Percentiles rank a stretch among this genome's conserved stretches.
Conservation (phyloP, 179 eudicot genomes). For the Spergularia azorica region DNA sequence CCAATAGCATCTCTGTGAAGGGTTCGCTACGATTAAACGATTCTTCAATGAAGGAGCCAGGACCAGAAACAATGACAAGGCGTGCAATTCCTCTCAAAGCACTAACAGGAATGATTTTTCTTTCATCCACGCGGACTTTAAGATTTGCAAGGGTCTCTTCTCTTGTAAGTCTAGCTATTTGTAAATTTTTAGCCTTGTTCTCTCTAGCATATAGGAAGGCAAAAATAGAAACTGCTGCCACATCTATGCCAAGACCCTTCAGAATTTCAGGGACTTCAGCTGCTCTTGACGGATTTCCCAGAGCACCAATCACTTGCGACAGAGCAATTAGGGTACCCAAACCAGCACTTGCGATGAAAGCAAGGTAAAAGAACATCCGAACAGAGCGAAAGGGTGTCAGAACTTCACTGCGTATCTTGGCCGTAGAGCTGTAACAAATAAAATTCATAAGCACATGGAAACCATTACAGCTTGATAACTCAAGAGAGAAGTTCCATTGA, state of each 20-base stretch:
- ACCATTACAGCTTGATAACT: constrained; percentile 34
- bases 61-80: constrained; percentile 82
- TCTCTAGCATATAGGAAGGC: constrained; percentile 80
- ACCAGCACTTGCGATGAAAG: constrained; percentile 85
- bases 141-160: constrained; percentile 86
- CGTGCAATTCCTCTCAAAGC: constrained; percentile 86
- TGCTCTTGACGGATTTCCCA: constrained; percentile 70
- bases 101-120: constrained; percentile 61
- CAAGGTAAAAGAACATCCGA: constrained; percentile 94
- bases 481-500: constrained; percentile 24
- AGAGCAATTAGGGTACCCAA: constrained; percentile 81
- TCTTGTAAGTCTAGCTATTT: constrained; percentile 78
- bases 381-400: constrained; percentile 91
- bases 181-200: constrained; percentile 77
- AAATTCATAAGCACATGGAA: constrained; percentile 25
- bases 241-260: constrained; percentile 78
- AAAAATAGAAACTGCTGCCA: constrained; percentile 78
- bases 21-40: constrained; percentile 67
- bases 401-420: constrained; percentile 94
- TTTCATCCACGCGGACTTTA: constrained; percentile 70
- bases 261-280: constrained; percentile 59
- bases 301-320: constrained; percentile 65
- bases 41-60: constrained; percentile 69
- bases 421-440: constrained; percentile 73
- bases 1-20: constrained; percentile 66